Conservation (phyloP, 805 yeast species). For the Kuraishia hungarica region DNA sequence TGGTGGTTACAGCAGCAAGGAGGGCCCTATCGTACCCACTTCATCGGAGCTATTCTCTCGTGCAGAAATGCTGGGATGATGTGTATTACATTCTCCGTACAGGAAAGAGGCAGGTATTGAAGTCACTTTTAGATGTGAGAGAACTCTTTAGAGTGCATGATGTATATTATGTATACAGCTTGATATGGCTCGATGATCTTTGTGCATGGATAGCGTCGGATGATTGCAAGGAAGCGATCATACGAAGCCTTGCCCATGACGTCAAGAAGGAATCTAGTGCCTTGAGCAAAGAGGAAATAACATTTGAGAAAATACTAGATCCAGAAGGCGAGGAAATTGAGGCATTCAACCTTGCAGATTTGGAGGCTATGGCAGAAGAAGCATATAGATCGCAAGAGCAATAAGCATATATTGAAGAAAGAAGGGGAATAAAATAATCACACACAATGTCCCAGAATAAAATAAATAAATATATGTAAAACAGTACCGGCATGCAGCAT, state of each 20-base stretch:
- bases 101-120: constrained; percentile 62
- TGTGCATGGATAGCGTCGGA: constrained; percentile 64
- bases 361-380: constrained; percentile 50
- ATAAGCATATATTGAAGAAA: neutral
- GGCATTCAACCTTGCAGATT: constrained; percentile 26
- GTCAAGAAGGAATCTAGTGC: constrained; percentile 32
- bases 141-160: constrained; percentile 80
- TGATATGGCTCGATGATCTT: constrained; percentile 68
- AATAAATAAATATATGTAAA: neutral
- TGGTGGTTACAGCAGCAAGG: constrained; percentile 55
- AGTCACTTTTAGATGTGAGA: constrained; percentile 48
- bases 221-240: constrained; percentile 46
- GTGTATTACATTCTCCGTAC: constrained; percentile 53
- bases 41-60: constrained; percentile 60
- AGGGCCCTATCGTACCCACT: constrained; percentile 76
- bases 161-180: constrained; percentile 76
- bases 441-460: neutral
- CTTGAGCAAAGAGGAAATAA: constrained; percentile 36
- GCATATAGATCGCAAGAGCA: constrained; percentile 20
- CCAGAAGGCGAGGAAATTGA: constrained; percentile 13
- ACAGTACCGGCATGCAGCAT: neutral
- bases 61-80: constrained; percentile 65
- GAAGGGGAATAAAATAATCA: neutral
- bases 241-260: constrained; percentile 63
- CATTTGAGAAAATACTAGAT: constrained; percentile 42